Evolutionary conservation across 441 rosid species (phyloP).

Genomic region (Pelargonium exstipulatum): DNA sequence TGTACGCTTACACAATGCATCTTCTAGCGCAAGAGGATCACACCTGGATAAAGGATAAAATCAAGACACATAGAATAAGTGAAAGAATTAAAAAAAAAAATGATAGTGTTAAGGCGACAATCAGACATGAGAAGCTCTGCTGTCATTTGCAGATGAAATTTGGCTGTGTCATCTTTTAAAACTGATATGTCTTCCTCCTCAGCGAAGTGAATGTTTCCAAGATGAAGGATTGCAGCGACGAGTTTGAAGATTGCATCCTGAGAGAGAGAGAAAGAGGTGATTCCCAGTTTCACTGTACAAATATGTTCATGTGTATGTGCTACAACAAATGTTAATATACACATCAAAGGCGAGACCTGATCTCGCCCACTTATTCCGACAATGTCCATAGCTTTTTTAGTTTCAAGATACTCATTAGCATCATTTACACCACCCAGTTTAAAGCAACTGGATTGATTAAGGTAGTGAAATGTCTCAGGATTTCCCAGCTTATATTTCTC

Average conservation of each 20-base stretch:
- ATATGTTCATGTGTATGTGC: no score
- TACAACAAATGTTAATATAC: no score
- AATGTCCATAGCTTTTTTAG: slow-evolving; percentile 65
- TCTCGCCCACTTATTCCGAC: slow-evolving; percentile 65
- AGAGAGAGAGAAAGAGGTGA: no score
- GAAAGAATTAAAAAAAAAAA: background rate
- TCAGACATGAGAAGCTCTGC: slow-evolving; percentile 85
- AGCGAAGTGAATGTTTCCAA: slow-evolving; percentile 82
- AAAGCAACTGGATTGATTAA: slow-evolving; percentile 58
- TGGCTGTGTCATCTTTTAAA: slow-evolving; percentile 69
- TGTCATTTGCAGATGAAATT: slow-evolving; percentile 72
- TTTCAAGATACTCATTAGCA: slow-evolving; percentile 54
- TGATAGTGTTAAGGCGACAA: slow-evolving; percentile 4
- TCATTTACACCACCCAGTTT: slow-evolving; percentile 59
- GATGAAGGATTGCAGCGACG: slow-evolving; percentile 81
- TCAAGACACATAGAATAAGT: background rate
- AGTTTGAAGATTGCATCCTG: slow-evolving; percentile 71
- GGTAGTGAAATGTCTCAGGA: slow-evolving; percentile 53
- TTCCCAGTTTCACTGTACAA: no score
- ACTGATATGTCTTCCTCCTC: no score
- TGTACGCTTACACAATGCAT: slow-evolving; percentile 80
- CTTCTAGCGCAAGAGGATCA: slow-evolving; percentile 58
- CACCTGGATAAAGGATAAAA: slow-evolving; percentile 43
- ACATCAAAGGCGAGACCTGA: slow-evolving; percentile 34
- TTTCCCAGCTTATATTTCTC: slow-evolving; percentile 48